Base-by-base conservation (phyloP, 2,329 filamentous ascomycete genomes). In the Anthostomella pinea region DNA sequence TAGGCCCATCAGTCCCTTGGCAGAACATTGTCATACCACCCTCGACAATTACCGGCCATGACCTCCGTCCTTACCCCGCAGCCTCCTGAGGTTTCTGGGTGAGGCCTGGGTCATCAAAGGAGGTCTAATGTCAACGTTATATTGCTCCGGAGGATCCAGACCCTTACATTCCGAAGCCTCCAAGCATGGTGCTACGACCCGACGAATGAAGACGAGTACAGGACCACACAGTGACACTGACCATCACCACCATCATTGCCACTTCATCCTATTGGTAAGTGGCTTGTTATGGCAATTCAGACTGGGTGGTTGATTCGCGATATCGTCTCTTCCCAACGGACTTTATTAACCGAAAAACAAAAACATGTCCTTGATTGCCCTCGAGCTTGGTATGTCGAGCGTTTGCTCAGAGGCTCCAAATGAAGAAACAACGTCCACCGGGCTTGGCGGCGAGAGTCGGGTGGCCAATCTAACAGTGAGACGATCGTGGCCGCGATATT, bases 401-500 rank as follows among this genome's bases (percentile, higher is more conserved):
- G n/a, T n/a, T n/a, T n/a, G n/a, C n/a, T n/a, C n/a, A n/a, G n/a
- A n/a, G n/a, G n/a, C n/a, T n/a, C n/a, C n/a, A n/a, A n/a, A n/a
- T n/a, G n/a, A n/a, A n/a, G n/a, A n/a, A n/a, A n/a, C n/a, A n/a
- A n/a, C n/a, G n/a, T 10, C 41, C 43, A 36, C 35, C 44, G 39
- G 41, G 30, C 34, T 43, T 38, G 33, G 31, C 38, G 40, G 41
- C 28, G 41, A 48, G 32, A 39, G 39, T 42, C n/a, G 38, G 25
- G 18, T 31, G 36, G 43, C 45, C 45, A 54, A 55, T 54, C 22
- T 54, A 52, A 48, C 50, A 27, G 26, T 24, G 33, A 37, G 38
- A 39, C 45, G 22, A 13, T 37, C 39, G 29, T 41, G 46, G 33
- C 36, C 32, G 39, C 41, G 35, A 46, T 39, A 47, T 26, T 18